These are phyloP conservation scores for Psilocybe mexicana DNA, from an alignment of 1,284 basidiomycete species.

Conservation along the genomic window DNA sequence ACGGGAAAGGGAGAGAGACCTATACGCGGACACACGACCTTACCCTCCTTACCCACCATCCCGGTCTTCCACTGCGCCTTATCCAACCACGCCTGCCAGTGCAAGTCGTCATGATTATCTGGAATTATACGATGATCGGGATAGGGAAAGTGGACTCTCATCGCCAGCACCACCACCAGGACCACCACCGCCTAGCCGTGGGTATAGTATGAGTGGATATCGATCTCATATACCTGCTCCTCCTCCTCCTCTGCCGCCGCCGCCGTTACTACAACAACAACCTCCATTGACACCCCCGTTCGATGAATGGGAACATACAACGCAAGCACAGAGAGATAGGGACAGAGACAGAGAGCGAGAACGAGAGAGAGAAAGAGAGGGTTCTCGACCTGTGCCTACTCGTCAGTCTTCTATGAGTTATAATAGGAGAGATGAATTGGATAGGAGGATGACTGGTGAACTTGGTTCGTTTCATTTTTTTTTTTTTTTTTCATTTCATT, in stretches of 20 bases:
- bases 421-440: slow-evolving; percentile 15
- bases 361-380: neutral
- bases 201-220: slow-evolving; percentile 2
- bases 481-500: too few relatives aligned
- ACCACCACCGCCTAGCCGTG: too few relatives aligned
- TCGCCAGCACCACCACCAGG: neutral
- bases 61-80: neutral
- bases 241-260: neutral
- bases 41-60: slow-evolving; percentile 9
- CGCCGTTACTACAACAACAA: neutral
- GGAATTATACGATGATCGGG: slow-evolving; percentile 22
- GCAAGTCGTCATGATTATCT: slow-evolving; percentile 19
- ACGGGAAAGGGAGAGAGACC: slow-evolving; percentile 16
- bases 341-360: neutral
- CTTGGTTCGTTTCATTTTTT: slow-evolving; percentile 2
- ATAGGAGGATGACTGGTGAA: slow-evolving; percentile 12
- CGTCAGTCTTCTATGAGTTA: slow-evolving; percentile 19
- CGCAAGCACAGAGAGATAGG: neutral
- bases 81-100: slow-evolving; percentile 23
- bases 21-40: slow-evolving; percentile 14
- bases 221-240: slow-evolving; percentile 1
- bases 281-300: neutral
- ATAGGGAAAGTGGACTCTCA: slow-evolving; percentile 2
- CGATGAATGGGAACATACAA: slow-evolving; percentile 19
- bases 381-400: slow-evolving; percentile 5